Base-by-base conservation (phyloP, 2,329 filamentous ascomycete genomes). In the Fusarium veterinarium region DNA sequence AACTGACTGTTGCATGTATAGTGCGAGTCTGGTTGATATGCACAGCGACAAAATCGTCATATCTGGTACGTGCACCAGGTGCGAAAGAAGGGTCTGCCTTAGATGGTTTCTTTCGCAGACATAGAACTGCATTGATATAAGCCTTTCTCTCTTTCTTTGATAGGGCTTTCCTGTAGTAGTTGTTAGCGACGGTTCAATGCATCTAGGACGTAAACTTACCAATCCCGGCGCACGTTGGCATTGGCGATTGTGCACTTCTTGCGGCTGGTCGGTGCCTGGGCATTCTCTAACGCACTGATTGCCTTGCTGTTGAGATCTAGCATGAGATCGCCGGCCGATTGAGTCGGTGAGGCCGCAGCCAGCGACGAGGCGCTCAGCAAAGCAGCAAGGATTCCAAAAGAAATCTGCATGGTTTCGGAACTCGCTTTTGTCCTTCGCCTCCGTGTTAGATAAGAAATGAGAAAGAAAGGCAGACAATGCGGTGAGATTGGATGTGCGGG, bases 41-140 rank as follows among this genome's bases (percentile, higher is more conserved):
- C 7, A 67, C 62, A 0, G 64, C 52, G 4, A 67, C 64, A 37
- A 67, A 67, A n/a, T 67, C 64, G 17, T 67, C 64, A 16, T 67
- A 67, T 60, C 64, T 52, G 4, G 28, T 67, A 3, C 62, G 52
- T 5, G 64, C 45, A 1, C 64, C 64, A 10, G 64, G 64, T 2
- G 64, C 64, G 2, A 67, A 67, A 19, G 45, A 12, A 2, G 23
- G 64, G 10, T 67, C 45, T 5, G 52, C 62, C 31, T 60, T 67
- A 3, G 64, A 67, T 0, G 64, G 52, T 4, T 42, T 67, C 20
- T 67, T 41, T 16, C 62, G 64, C 0, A 67, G 33, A 5, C 62
- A 67, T 7, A 52, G 8, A 1, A 67, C 64, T 4, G 64, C 64
- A 8, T 40, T 40, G 4, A 67, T 67, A 1, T 67, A 67, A 0